Conservation (phyloP, 139 green algal genomes). For the Closterium sp. region DNA sequence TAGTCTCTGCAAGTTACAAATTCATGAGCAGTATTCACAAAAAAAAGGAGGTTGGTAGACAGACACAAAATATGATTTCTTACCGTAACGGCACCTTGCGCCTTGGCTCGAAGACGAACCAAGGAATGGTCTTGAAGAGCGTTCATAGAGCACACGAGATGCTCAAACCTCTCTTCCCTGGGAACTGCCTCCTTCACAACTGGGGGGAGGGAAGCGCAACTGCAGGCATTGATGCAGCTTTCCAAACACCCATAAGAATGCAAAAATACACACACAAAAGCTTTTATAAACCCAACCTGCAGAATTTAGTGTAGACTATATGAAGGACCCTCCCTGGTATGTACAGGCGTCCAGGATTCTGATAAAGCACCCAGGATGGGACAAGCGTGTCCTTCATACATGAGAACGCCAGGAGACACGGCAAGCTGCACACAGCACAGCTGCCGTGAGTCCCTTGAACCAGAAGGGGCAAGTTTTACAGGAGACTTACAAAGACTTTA, state of each 20-base stretch:
- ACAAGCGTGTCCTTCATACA: conserved; percentile 31
- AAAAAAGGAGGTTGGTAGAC: neutral
- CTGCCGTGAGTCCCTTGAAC: neutral
- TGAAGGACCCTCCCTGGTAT: conserved; percentile 26
- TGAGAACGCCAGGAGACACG: conserved; percentile 11
- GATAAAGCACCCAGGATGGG: neutral
- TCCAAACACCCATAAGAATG: neutral
- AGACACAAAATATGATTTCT: neutral
- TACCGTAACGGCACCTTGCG: neutral
- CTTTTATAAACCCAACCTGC: neutral
- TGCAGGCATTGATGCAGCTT: neutral
- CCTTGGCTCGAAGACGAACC: neutral
- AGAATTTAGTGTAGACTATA: conserved; percentile 19
- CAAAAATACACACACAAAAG: neutral
- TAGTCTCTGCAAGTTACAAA: neutral
- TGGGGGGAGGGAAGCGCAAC: neutral
- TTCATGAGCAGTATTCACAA: neutral
- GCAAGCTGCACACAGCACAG: conserved; percentile 8
- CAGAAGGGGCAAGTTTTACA: neutral
- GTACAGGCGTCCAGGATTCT: conserved; percentile 15
- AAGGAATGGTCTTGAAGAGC: conserved; percentile 13
- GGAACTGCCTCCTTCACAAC: conserved; percentile 23
- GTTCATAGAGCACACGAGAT: conserved; percentile 24
- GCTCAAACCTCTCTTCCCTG: conserved; percentile 33
- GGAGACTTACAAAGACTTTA: neutral